Evolutionary conservation across 164 flowering plant genomes (phyloP).

Genomic region (grape (Vitis vinifera)): DNA sequence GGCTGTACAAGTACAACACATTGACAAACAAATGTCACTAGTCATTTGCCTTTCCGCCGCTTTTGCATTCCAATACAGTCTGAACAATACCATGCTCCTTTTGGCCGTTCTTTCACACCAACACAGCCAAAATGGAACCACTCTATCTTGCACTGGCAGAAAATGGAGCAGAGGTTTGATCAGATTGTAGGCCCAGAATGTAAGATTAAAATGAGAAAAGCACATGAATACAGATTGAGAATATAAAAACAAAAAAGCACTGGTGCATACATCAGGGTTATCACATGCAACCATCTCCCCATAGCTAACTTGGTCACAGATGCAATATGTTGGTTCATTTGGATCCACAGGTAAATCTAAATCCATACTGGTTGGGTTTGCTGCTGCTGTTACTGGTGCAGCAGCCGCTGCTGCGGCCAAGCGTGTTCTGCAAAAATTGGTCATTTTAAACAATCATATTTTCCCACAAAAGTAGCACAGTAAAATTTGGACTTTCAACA

Average conservation of each 20-base stretch:
- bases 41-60: conserved; percentile 11
- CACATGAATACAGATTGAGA: not conserved
- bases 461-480: not conserved
- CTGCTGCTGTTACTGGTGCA: conserved; percentile 33
- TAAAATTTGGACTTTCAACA: not conserved
- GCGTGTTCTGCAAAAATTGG: conserved; percentile 52
- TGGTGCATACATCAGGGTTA: conserved; percentile 65
- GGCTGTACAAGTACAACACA: too few relatives aligned
- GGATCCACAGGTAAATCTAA: conserved; percentile 98
- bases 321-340: conserved; percentile 94
- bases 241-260: not conserved
- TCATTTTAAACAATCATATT: conserved; percentile 1
- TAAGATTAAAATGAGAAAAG: not conserved
- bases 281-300: conserved; percentile 99
- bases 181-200: conserved; percentile 5
- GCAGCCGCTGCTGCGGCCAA: conserved; percentile 38
- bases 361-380: conserved; percentile 68
- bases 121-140: conserved; percentile 99
- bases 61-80: conserved; percentile 48
- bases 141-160: conserved; percentile 85
- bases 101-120: conserved; percentile 81
- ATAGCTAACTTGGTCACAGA: conserved; percentile 96
- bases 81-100: conserved; percentile 92
- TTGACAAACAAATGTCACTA: too few relatives aligned
- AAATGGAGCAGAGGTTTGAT: conserved; percentile 7